Conservation (phyloP, 257 asterid species). For the Eucommia ulmoides region DNA sequence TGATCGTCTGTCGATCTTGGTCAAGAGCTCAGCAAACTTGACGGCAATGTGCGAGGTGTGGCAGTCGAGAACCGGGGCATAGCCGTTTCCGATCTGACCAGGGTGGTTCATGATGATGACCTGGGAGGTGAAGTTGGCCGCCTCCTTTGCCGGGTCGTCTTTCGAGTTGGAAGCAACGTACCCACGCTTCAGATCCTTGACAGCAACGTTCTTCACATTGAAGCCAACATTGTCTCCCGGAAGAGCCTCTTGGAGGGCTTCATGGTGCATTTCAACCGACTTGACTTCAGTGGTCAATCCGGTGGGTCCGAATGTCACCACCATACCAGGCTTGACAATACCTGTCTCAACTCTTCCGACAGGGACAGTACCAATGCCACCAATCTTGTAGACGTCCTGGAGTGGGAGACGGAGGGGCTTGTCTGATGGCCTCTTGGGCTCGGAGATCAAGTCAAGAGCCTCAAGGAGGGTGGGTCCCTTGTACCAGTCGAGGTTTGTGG, state of each 20-base stretch:
- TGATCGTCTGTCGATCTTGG: conserved; percentile 43
- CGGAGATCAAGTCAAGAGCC: conserved; percentile 30
- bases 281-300: conserved; percentile 26
- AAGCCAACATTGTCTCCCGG: conserved; percentile 43
- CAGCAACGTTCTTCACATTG: conserved; percentile 58
- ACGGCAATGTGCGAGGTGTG: conserved; percentile 65
- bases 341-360: conserved; percentile 51
- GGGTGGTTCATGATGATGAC: conserved; percentile 72
- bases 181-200: conserved; percentile 54
- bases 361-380: conserved; percentile 39
- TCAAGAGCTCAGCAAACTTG: conserved; percentile 41
- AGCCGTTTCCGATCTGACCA: conserved; percentile 55
- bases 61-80: conserved; percentile 56
- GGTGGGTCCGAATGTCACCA: conserved; percentile 21
- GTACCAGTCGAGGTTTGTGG: conserved; percentile 59
- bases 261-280: conserved; percentile 41
- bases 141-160: conserved; percentile 49
- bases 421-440: conserved; percentile 37
- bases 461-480: conserved; percentile 56
- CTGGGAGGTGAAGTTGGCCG: conserved; percentile 47
- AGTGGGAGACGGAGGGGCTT: conserved; percentile 49
- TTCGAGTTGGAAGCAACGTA: conserved; percentile 54
- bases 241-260: conserved; percentile 30
- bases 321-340: conserved; percentile 22
- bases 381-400: conserved; percentile 44